Evolutionary conservation across 345 rosid species (phyloP), one percentile per base, ranked within the genome.

Genomic region (Eucalyptus victrix): DNA sequence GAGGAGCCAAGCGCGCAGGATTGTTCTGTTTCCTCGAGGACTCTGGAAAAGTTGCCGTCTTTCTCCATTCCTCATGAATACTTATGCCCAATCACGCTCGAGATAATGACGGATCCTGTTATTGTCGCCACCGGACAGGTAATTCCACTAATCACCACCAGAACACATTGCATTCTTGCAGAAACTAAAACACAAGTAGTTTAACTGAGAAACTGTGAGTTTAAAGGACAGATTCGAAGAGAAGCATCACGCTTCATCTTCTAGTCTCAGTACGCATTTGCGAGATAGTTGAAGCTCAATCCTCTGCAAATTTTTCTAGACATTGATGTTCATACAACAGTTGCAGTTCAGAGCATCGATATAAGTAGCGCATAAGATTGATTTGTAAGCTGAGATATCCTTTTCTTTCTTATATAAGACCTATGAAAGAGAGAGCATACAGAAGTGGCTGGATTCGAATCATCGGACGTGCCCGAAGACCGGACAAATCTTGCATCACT

Each of bases 91-190:
- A 92, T 95, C 86, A 69, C 94, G 28, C 88, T 94, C 37, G 96
- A 94, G 91, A 93, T 95, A 88, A 95, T 95, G 96, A 91, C 91
- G 58, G 96, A 94, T 87, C 97, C 97, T 17, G 96, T 94, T 45
- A 95, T 95, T 32, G 94, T 94, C 83, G 93, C 96, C 86, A 94
- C 95, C 21, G 96, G 97, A 88, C 97, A 95, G 97, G 97, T 95
- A 94, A 88, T 40, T 83, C 85, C 47, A 18, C 34, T 26, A 56
- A 19, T 42, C 45, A 72, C 45, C 83, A 37, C 83, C 83, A 72
- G 42, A 86, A n/a, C 28, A 13, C 60, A 17, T 21, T 21, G 87
- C 83, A 51, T 86, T 1, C 62, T n/a, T 19, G 37, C 44, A 11
- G 87, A 86, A 86, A 86, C 87, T 86, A 50, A 34, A 72, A 34